phyloP scores from a whole-genome alignment of 2,329 filamentous ascomycete genomes.

The Fusarium nurragi region DNA sequence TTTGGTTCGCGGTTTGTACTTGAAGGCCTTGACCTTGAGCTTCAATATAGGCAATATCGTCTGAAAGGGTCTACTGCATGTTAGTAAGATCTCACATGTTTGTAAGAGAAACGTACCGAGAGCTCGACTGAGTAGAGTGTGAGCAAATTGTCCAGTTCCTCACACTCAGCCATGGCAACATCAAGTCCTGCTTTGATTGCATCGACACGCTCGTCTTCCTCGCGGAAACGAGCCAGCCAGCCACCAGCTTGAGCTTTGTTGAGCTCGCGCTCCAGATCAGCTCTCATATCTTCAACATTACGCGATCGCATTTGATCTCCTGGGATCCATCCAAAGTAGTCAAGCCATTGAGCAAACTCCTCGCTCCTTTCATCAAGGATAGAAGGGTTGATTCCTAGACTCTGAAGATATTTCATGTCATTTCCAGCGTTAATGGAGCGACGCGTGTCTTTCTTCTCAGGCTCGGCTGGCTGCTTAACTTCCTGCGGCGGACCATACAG shows the following conservation, averaged over 20 bases:
- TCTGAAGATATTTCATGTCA: conserved; percentile 79
- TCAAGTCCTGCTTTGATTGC: conserved; percentile 89
- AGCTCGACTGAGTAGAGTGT: conserved; percentile 96
- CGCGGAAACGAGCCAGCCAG: conserved; percentile 84
- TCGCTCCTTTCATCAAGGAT: conserved; percentile 80
- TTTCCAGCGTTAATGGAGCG: conserved; percentile 75
- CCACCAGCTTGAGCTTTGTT: conserved; percentile 91
- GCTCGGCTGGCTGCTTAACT: conserved; percentile 44
- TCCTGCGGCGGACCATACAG: conserved; percentile 53
- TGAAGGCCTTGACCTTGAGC: conserved; percentile 96
- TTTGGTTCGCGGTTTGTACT: conserved; percentile 96
- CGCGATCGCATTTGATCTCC: conserved; percentile 78
- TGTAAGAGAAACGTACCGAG: conserved; percentile 67
- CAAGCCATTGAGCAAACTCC: conserved; percentile 83
- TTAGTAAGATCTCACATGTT: conserved; percentile 21
- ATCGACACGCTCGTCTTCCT: conserved; percentile 89
- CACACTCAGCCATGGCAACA: conserved; percentile 90
- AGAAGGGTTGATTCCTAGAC: conserved; percentile 78
- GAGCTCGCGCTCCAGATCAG: conserved; percentile 85
- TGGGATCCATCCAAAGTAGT: conserved; percentile 87
- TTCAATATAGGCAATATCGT: conserved; percentile 97
- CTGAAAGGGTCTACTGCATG: conserved; percentile 77
- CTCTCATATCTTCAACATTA: conserved; percentile 81
- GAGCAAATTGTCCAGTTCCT: conserved; percentile 92
- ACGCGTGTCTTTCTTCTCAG: conserved; percentile 57